Percentiles rank a stretch among this genome's conserved stretches.
Conservation (phyloP, 2,329 filamentous ascomycete species). For the Fusarium foetens region DNA sequence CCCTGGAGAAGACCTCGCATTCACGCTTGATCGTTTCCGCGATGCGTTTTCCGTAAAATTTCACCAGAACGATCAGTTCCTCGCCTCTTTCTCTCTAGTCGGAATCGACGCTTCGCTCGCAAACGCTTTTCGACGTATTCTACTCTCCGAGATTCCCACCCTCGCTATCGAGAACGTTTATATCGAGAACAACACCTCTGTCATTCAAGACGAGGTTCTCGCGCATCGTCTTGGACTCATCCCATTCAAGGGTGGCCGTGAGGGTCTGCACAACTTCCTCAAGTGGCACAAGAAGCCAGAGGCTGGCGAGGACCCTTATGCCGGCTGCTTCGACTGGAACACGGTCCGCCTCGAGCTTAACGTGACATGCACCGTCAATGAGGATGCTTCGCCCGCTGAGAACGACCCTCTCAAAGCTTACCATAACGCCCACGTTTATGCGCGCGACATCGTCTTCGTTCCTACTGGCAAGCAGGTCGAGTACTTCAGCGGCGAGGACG, state of each 20-base stretch:
- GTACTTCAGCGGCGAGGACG: conserved; percentile 73
- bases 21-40: conserved; percentile 79
- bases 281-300: conserved; percentile 81
- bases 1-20: conserved; percentile 86
- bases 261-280: conserved; percentile 80
- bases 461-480: conserved; percentile 78
- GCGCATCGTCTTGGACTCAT: conserved; percentile 90
- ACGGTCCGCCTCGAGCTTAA: conserved; percentile 83
- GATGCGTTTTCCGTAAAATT: conserved; percentile 79
- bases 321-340: conserved; percentile 80
- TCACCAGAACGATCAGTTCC: conserved; percentile 80
- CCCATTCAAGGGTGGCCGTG: conserved; percentile 82
- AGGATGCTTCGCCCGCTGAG: conserved; percentile 75
- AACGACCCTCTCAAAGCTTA: conserved; percentile 87
- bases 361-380: conserved; percentile 82
- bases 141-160: conserved; percentile 93
- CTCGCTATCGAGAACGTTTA: conserved; percentile 95
- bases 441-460: conserved; percentile 78
- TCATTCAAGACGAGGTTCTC: conserved; percentile 97
- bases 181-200: conserved; percentile 95
- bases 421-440: conserved; percentile 85
- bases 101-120: conserved; percentile 92
- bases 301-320: conserved; percentile 69
- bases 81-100: conserved; percentile 89
- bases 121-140: conserved; percentile 96